Base-by-base conservation (phyloP, 164 flowering plant genomes). In the Houttuynia cordata region DNA sequence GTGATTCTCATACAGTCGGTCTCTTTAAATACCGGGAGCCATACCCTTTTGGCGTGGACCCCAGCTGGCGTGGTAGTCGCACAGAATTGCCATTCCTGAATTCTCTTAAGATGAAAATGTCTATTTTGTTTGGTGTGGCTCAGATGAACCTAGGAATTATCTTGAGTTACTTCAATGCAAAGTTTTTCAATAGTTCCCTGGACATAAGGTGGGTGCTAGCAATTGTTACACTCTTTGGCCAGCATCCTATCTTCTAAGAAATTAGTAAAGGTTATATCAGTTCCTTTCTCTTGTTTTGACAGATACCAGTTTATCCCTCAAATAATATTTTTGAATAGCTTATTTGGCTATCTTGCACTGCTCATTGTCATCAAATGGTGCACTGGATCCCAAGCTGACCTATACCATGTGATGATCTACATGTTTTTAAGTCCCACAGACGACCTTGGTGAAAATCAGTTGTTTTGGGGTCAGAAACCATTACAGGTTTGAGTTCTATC, bases 261-360 rank as follows among this genome's bases (percentile, higher is more conserved):
- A 22, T 14, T 8, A 40, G 23, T 62, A 25, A 42, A 60, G 45
- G 62, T 49, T 55, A 22, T 58, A 24, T 62, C 17, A 57, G 62
- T 51, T 64, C 40, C 68, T 58, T 53, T 13, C 18, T 53, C 21
- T 58, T 62, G 68, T 67, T 34, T 66, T 68, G 17, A 51, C 62
- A 91, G 97, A 89, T 81, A 91, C 67, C 97, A 91, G 77, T 84
- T 91, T 80, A 72, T 88, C 69, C 97, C 97, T n/a, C 97, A 91
- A 71, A 66, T 91, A 60, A 86, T 91, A 65, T 91, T 91, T 69
- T 88, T 91, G 10, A 91, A 91, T 80, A 73, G 94, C 73, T 91
- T 91, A 24, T 91, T 91, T 76, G 97, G 97, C 53, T 91, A 91
- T 78, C 97, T 91, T 68, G 83, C 96, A 0, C 84, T 91, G 64